Evolutionary conservation across 108 stramenopile genomes (phyloP).

Genomic region (Fragilaria crotonensis): DNA sequence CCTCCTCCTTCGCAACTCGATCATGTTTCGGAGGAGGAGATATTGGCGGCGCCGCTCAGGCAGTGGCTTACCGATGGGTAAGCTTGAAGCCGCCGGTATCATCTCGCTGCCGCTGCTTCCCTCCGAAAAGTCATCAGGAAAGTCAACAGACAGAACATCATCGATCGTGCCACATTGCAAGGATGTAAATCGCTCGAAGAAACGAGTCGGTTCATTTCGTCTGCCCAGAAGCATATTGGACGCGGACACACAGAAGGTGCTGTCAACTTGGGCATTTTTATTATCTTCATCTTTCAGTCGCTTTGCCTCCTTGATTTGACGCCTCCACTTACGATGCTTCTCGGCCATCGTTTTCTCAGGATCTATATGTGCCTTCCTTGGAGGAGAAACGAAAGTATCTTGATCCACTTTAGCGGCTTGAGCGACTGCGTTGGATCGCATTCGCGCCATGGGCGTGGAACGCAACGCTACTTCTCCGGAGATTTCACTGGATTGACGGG

Average conservation of each 20-base stretch:
- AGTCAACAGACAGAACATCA: neutral
- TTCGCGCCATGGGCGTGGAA: slow-evolving; percentile 11
- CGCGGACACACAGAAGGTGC: neutral
- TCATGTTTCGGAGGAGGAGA: neutral
- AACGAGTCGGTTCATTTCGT: neutral
- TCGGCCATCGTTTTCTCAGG: slow-evolving; percentile 16
- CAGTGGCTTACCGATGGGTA: too few relatives aligned
- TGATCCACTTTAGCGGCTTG: neutral
- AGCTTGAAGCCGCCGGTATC: too few relatives aligned
- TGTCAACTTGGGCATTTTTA: neutral
- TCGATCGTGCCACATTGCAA: neutral
- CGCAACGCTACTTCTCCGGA: neutral
- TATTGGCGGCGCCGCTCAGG: too few relatives aligned
- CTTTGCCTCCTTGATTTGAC: slow-evolving; percentile 11
- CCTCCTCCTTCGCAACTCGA: neutral
- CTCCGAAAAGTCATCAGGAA: neutral
- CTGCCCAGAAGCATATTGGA: neutral
- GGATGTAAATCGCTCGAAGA: slow-evolving; percentile 4
- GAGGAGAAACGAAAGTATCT: neutral
- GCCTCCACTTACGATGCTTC: slow-evolving; percentile 20
- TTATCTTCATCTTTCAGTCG: slow-evolving; percentile 17
- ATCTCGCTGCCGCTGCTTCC: neutral
- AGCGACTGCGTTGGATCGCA: neutral
- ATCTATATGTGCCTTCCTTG: neutral
- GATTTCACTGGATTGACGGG: neutral